phyloP scores from a whole-genome alignment of 306 rosid species.

The Cucumis cinereus region DNA sequence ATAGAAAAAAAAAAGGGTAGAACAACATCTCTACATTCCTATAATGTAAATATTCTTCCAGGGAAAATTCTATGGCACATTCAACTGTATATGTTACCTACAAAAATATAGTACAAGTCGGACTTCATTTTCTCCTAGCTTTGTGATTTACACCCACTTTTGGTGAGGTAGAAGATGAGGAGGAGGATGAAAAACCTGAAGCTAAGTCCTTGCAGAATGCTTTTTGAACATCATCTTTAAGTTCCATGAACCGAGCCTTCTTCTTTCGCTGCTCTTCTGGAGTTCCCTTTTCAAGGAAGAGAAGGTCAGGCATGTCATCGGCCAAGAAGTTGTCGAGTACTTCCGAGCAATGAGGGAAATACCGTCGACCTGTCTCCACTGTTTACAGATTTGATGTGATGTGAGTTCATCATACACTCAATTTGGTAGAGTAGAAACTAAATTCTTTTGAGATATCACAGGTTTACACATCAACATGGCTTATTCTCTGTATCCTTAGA shows the following conservation, averaged over 20 bases:
- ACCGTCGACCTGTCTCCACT: slow-evolving; percentile 79
- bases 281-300: slow-evolving; percentile 57
- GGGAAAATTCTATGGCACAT: not conserved
- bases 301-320: slow-evolving; percentile 53
- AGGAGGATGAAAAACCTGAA: slow-evolving; percentile 30
- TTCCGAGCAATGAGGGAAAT: slow-evolving; percentile 88
- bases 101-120: slow-evolving; percentile 1
- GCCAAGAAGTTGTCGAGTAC: slow-evolving; percentile 72
- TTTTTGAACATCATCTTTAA: slow-evolving; percentile 71
- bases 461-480: not conserved
- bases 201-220: slow-evolving; percentile 78
- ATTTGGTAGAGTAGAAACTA: not conserved
- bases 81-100: not conserved
- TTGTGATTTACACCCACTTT: slow-evolving; percentile 26
- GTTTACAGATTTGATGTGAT: slow-evolving; percentile 14
- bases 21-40: not conserved
- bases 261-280: slow-evolving; percentile 56
- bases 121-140: slow-evolving; percentile 32
- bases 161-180: slow-evolving; percentile 43
- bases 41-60: not conserved
- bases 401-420: not conserved
- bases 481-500: not conserved
- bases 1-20: not conserved
- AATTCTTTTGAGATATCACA: not conserved
- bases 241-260: slow-evolving; percentile 74